Evolutionary conservation across 2,329 filamentous ascomycete genomes (phyloP), one percentile per base, ranked within the genome.

Genomic region (Bipolaris oryzae): DNA sequence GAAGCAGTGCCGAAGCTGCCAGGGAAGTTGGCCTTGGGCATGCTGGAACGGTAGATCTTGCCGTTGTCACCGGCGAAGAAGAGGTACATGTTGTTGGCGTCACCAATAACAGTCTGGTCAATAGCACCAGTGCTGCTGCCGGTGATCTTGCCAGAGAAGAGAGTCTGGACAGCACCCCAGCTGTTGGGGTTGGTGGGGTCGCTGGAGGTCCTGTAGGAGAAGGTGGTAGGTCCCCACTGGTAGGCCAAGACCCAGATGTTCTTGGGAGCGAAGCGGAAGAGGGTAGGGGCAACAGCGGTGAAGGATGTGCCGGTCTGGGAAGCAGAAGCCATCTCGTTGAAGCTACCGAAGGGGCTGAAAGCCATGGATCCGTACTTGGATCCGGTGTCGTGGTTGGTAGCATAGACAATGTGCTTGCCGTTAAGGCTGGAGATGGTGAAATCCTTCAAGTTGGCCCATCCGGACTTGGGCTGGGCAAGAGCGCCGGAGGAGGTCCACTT

Each of bases 51-150:
- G 76, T 89, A 89, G 68, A 89, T 86, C 43, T 81, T 82, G 71
- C 87, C 87, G 60, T 89, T 87, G 74, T 89, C 87, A 7, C 85
- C 87, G 0, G 81, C 80, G 63, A 89, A 89, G 81, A 89, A 89
- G 4, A 89, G 77, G 64, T 88, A 88, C 84, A 88, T 88, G 74
- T 83, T 82, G 6, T 69, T 73, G 68, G 74, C 74, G 71, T 89
- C 87, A 38, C 84, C 85, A 60, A 89, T 89, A 53, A 89, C 61
- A 0, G 85, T 84, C 74, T 87, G 85, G 71, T 89, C 86, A 58
- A 89, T 88, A 10, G 78, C 68, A 0, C 84, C 85, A 0, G 82
- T 86, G 72, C 72, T 69, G 7, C 82, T 82, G 53, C 67, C 78
- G 0, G 78, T 69, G 64, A 88, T 84, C 18, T 69, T 78, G 11